Evolutionary conservation across 495 filamentous ascomycete species (phyloP).

Genomic region (Trichoderma asperelloides): DNA sequence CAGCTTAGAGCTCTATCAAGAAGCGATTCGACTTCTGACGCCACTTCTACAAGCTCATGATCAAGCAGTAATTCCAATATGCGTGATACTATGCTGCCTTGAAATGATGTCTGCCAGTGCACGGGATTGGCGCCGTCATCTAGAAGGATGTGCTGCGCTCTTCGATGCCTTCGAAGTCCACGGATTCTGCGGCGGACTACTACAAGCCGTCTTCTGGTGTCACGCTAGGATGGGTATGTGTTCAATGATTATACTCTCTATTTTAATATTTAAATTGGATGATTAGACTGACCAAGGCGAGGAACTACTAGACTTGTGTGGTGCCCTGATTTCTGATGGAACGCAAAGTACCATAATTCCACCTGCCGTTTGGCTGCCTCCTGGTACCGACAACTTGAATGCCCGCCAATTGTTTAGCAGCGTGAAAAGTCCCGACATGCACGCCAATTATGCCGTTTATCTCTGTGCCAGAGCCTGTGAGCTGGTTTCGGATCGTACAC

Average conservation of each 20-base stretch:
- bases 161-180: slow-evolving; percentile 13
- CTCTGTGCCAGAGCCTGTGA: slow-evolving; percentile 15
- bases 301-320: slow-evolving; percentile 7
- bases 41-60: slow-evolving; percentile 21
- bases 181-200: slow-evolving; percentile 13
- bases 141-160: slow-evolving; percentile 17
- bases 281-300: neutral
- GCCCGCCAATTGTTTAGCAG: neutral
- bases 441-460: slow-evolving; percentile 16
- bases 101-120: slow-evolving; percentile 18
- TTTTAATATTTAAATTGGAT: neutral
- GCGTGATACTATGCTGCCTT: slow-evolving; percentile 17
- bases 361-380: slow-evolving; percentile 7
- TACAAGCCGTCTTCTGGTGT: slow-evolving; percentile 17
- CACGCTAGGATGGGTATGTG: slow-evolving; percentile 14
- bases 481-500: slow-evolving; percentile 11
- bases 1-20: slow-evolving; percentile 37
- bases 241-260: neutral
- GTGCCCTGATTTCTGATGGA: slow-evolving; percentile 12
- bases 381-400: neutral
- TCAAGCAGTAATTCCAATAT: slow-evolving; percentile 12
- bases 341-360: slow-evolving; percentile 12
- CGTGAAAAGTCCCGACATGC: slow-evolving; percentile 11
- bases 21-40: slow-evolving; percentile 33
- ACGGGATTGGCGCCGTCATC: slow-evolving; percentile 16